Conservation (phyloP, 2,329 filamentous ascomycete genomes). For the Ambrosiella xylebori region DNA sequence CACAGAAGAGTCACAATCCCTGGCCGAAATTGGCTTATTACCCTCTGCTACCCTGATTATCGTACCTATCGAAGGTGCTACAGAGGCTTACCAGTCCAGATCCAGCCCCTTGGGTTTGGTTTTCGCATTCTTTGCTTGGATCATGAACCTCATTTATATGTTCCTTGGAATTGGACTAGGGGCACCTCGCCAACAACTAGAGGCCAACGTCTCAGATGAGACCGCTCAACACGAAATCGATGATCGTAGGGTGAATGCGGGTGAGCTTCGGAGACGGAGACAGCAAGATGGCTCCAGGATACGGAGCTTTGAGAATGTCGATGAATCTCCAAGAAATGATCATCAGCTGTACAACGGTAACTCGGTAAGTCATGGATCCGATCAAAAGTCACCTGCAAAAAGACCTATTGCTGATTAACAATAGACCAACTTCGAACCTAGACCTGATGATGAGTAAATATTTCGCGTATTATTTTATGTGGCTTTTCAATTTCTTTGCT, state of each 20-base stretch:
- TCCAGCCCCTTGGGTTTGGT: conserved; percentile 19
- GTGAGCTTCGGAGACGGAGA: conserved; percentile 8
- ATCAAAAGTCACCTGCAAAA: too few species aligned
- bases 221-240: not conserved
- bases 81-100: conserved; percentile 24
- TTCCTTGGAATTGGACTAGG: conserved; percentile 3
- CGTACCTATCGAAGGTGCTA: conserved; percentile 42
- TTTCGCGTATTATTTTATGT: conserved; percentile 10
- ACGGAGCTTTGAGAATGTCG: conserved; percentile 14
- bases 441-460: conserved; percentile 37
- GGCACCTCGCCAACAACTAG: conserved; percentile 14
- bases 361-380: conserved; percentile 40
- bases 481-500: conserved; percentile 15
- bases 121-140: conserved; percentile 21
- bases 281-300: conserved; percentile 13
- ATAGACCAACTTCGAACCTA: conserved; percentile 53
- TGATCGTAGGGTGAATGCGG: not conserved
- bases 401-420: conserved; percentile 1
- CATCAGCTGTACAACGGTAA: conserved; percentile 84
- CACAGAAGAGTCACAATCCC: conserved; percentile 51
- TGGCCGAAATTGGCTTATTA: conserved; percentile 53
- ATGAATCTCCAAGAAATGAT: conserved; percentile 33
- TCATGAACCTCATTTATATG: conserved; percentile 16
- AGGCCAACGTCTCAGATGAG: conserved; percentile 4
- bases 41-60: conserved; percentile 74